Conservation (phyloP, 1,284 basidiomycete species). For the Microbotryum intermedium region DNA sequence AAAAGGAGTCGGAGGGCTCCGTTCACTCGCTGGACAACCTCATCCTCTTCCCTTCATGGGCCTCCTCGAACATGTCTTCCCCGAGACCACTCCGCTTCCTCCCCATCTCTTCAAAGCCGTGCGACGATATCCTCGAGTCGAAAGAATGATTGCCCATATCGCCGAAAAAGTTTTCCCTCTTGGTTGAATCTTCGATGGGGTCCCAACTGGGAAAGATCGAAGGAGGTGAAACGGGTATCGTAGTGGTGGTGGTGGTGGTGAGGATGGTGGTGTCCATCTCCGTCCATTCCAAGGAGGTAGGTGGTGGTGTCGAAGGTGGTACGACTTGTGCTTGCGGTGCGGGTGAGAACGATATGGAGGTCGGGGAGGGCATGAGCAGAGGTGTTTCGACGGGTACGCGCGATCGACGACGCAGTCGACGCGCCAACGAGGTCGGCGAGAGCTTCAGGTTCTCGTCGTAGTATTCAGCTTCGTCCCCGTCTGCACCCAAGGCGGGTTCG, state of each 20-base stretch:
- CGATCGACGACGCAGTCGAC: too few relatives aligned
- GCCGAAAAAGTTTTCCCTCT: not conserved
- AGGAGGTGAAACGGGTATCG: not conserved
- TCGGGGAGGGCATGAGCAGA: not conserved
- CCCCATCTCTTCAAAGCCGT: not conserved
- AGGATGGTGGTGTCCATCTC: not conserved
- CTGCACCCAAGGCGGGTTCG: too few relatives aligned
- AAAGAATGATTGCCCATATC: not conserved
- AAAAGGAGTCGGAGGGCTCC: too few relatives aligned
- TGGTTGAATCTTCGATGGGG: not conserved
- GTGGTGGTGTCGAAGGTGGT: not conserved
- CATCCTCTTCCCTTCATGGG: not conserved
- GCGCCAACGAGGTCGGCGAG: too few relatives aligned
- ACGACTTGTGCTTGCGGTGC: not conserved
- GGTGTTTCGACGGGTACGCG: not conserved
- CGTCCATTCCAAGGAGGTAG: not conserved
- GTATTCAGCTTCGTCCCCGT: too few relatives aligned
- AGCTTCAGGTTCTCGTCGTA: too few relatives aligned
- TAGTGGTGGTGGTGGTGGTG: not conserved
- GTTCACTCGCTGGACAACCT: not conserved
- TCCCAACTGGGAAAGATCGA: conserved; percentile 2
- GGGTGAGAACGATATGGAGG: not conserved
- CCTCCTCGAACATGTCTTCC: not conserved
- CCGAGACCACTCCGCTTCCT: not conserved
- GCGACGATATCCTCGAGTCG: not conserved